Percentiles rank a stretch among this genome's conserved stretches.
phyloP scores from a whole-genome alignment of 2,329 filamentous ascomycete genomes.

The Colletotrichum sp. region DNA sequence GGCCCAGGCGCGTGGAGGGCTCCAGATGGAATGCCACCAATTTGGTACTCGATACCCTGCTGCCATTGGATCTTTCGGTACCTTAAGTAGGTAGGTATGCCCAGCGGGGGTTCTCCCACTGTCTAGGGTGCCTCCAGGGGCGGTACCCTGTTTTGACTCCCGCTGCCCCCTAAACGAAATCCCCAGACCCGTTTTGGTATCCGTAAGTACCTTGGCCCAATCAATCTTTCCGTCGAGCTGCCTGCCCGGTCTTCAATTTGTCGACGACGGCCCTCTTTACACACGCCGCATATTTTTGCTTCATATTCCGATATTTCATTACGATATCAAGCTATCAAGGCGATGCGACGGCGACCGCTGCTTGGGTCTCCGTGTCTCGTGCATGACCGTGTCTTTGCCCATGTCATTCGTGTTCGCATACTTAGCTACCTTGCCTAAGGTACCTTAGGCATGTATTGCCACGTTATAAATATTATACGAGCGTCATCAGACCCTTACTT shows the following conservation, averaged over 20 bases:
- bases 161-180: background rate
- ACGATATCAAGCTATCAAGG: background rate
- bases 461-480: background rate
- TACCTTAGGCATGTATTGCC: background rate
- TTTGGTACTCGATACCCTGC: too few species aligned
- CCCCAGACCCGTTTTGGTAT: background rate
- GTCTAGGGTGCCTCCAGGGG: background rate
- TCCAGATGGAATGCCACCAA: background rate
- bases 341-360: background rate
- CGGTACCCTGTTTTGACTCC: background rate
- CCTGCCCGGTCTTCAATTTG: background rate
- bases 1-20: background rate
- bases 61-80: background rate
- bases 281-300: background rate
- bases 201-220: background rate
- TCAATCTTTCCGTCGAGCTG: background rate
- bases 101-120: background rate
- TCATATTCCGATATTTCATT: background rate
- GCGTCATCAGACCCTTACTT: background rate
- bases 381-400: background rate
- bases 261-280: background rate
- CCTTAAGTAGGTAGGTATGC: background rate
- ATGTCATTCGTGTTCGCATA: background rate
- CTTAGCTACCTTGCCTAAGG: background rate
- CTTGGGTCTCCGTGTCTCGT: background rate